Evolutionary conservation across 2,329 filamentous ascomycete species (phyloP).

Genomic region (Phaeoacremonium minimum): DNA sequence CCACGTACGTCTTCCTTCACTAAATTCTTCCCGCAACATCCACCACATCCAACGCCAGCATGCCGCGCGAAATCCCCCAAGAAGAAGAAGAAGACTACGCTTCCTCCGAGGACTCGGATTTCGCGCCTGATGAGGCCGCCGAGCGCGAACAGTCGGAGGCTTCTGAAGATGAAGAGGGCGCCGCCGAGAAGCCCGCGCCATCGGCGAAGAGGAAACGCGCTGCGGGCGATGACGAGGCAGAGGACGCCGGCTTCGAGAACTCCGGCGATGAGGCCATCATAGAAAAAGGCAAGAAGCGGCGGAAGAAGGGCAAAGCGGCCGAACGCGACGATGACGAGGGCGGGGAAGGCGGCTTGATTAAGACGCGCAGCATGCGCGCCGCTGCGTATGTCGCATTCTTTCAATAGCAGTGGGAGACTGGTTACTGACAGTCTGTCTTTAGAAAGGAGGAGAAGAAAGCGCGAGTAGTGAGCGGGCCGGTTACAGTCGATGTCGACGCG

Average conservation of each 20-base stretch:
- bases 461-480: constrained; percentile 47
- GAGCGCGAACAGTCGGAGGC: constrained; percentile 45
- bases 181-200: constrained; percentile 13
- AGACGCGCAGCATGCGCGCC: constrained; percentile 67
- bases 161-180: constrained; percentile 28
- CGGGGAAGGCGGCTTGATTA: constrained; percentile 61
- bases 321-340: constrained; percentile 43
- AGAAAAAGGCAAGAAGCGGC: constrained; percentile 52
- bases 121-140: constrained; percentile 53
- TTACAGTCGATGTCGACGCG: constrained; percentile 68
- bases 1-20: too few species aligned
- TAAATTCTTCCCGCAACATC: too few species aligned
- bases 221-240: constrained; percentile 23
- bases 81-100: constrained; percentile 53
- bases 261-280: constrained; percentile 73
- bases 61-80: constrained; percentile 31
- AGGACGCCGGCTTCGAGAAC: constrained; percentile 54
- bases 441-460: constrained; percentile 56
- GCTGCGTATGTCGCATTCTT: constrained; percentile 44
- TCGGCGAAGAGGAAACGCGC: constrained; percentile 27
- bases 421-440: constrained; percentile 4
- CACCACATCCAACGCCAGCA: too few species aligned
- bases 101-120: constrained; percentile 71
- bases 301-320: constrained; percentile 34
- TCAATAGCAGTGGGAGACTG: background rate